Evolutionary conservation across 2,329 filamentous ascomycete species (phyloP), one percentile per base, ranked within the genome.

Genomic region (Bipolaris oryzae): DNA sequence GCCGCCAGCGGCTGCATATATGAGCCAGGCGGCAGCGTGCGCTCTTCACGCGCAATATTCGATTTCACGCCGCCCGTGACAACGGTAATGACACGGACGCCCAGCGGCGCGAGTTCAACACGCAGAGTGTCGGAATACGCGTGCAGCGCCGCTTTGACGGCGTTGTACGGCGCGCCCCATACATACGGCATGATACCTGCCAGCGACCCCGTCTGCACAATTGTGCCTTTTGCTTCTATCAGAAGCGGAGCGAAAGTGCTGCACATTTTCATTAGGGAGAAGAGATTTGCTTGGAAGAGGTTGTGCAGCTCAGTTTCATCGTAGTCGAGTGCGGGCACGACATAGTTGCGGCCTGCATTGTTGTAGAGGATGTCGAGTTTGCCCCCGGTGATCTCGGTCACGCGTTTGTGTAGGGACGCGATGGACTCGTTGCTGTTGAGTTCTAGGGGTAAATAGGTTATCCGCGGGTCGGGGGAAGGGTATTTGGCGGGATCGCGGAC

Each of bases 11-110:
- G 81, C 20, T 79, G 61, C 67, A 85, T 87, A 20, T 84, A 74
- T 0, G 80, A 84, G 43, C 78, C 77, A 7, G 76, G 71, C 2
- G 77, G 74, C 7, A 88, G 68, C 4, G 72, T 70, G 23, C 84
- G 78, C 13, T 83, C 70, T 5, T 75, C 78, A n/a, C 85, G 78
- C 3, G 83, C 81, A 62, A 88, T 85, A 31, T 83, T 83, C 39
- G 80, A 83, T 67, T 83, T 81, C 31, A 88, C 85, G 9, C 85
- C 85, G 9, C 86, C 86, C 1, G 86, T 87, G 6, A 87, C 74
- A 5, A 82, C 70, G 0, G 74, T 81, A 7, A 82, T 64, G 6
- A 82, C 80, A 10, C 76, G 71, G 7, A 82, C 79, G 7, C 76
- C 79, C 15, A 82, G 79, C 1, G 84, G 84, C 55, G 70, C 76